Percentiles rank a stretch among this genome's conserved stretches.
Conservation (phyloP, 345 rosid genomes). For the Excoecaria cochinchinensis region DNA sequence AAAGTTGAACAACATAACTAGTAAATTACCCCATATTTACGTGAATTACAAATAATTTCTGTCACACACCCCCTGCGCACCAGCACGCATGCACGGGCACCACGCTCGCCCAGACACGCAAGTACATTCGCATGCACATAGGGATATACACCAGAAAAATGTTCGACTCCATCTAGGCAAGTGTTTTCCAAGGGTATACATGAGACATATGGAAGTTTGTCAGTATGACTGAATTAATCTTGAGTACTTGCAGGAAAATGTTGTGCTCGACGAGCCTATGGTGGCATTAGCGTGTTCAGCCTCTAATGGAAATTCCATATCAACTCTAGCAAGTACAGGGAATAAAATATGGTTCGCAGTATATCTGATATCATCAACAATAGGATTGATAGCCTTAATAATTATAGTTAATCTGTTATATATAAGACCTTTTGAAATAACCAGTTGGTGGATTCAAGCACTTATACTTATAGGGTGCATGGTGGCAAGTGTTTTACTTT, state of each 20-base stretch:
- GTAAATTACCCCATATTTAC: too few relatives aligned
- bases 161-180: too few relatives aligned
- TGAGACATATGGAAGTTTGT: too few relatives aligned
- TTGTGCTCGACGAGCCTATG: constrained; percentile 23
- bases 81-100: too few relatives aligned
- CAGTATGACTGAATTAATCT: too few relatives aligned
- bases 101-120: too few relatives aligned
- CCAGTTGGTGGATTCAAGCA: constrained; percentile 78
- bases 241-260: constrained; percentile 63
- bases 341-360: constrained; percentile 65
- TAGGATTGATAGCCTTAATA: constrained; percentile 52
- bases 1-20: too few relatives aligned
- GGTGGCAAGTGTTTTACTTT: constrained; percentile 55
- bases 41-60: too few relatives aligned
- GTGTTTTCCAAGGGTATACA: too few relatives aligned
- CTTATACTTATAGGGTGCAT: constrained; percentile 59
- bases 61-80: too few relatives aligned
- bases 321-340: constrained; percentile 72
- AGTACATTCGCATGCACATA: too few relatives aligned
- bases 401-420: constrained; percentile 49
- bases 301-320: constrained; percentile 49
- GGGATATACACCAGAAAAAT: too few relatives aligned
- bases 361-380: constrained; percentile 49
- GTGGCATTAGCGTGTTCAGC: constrained; percentile 33
- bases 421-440: constrained; percentile 48